Conservation (phyloP, 2,329 filamentous ascomycete species). For the Paramyrothecium sp. region DNA sequence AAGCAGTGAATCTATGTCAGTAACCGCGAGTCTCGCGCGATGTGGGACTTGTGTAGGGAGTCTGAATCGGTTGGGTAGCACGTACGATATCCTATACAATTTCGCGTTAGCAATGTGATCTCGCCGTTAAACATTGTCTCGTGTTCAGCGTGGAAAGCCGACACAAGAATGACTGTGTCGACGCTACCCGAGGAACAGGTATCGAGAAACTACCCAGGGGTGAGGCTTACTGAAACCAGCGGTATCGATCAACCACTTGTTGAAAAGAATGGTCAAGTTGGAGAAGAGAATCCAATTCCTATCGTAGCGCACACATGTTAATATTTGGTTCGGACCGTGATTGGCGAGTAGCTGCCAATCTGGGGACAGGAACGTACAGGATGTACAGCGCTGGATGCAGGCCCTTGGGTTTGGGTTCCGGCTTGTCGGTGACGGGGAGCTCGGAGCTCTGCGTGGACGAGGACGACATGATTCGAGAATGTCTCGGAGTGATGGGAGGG, state of each 20-base stretch:
- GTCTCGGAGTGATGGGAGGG: background rate
- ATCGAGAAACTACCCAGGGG: background rate
- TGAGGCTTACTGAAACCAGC: constrained; percentile 67
- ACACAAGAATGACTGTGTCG: constrained; percentile 8
- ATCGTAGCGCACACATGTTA: background rate
- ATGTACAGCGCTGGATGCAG: constrained; percentile 33
- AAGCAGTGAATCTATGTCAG: background rate
- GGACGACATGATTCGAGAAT: background rate
- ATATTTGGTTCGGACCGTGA: background rate
- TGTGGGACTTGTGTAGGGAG: background rate
- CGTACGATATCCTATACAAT: constrained; percentile 31
- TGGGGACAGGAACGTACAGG: constrained; percentile 16
- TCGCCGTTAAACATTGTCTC: background rate
- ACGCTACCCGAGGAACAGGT: background rate
- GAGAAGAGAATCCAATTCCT: constrained; percentile 82
- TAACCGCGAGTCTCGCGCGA: background rate
- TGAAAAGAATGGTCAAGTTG: constrained; percentile 84
- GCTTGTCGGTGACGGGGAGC: constrained; percentile 22
- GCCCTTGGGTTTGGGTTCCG: constrained; percentile 14
- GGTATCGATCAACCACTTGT: constrained; percentile 83
- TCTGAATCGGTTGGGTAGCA: background rate
- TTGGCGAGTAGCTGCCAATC: constrained; percentile 2
- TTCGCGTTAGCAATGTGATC: constrained; percentile 17
- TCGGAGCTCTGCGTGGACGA: background rate
- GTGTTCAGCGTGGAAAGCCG: background rate